Base-by-base conservation (phyloP, 2,329 filamentous ascomycete species). In the Aureobasidium sp. region DNA sequence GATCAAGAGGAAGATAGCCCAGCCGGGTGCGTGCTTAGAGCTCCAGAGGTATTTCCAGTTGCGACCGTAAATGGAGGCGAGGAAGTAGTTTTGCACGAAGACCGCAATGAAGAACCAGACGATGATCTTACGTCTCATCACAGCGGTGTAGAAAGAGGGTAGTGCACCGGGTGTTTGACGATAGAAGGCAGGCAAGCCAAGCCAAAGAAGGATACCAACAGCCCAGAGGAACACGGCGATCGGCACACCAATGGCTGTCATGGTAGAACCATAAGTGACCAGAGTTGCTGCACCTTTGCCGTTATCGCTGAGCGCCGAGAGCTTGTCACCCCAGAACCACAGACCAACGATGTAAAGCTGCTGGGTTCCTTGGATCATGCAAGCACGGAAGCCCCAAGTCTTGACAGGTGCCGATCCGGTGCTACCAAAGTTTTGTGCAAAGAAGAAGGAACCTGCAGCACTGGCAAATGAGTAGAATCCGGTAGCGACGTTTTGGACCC, bases 111-210 rank as follows among this genome's bases (percentile, higher is more conserved):
- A 83, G 74, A 86, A 87, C 85, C 85, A 88, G 13, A 85, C 75
- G 48, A 87, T 80, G 63, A 87, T 83, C 72, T 86, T 86, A 63
- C 85, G 81, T 50, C 84, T 78, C 64, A 81, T 76, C 8, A 87
- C 76, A 2, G 83, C 82, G 59, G 76, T 78, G 73, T 87, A 88
- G 76, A 88, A 87, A 21, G 82, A 83, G 0, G 85, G 85, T 1
- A 88, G 81, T 49, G 79, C 80, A 63, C 85, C 85, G 0, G 85
- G 85, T 14, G 78, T 75, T 68, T 86, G 83, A 50, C 83, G 83
- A 73, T 88, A 88, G 74, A 85, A 88, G 65, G 82, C 82, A 5
- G 85, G 85, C 9, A 88, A 77, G n/a, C 85, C 85, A 36, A 83
- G 71, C 72, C 78, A 85, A 42, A 87, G 75, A 2, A 84, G 66